Evolutionary conservation across 495 filamentous ascomycete species (phyloP).

Genomic region (Elasticomyces elasticus): DNA sequence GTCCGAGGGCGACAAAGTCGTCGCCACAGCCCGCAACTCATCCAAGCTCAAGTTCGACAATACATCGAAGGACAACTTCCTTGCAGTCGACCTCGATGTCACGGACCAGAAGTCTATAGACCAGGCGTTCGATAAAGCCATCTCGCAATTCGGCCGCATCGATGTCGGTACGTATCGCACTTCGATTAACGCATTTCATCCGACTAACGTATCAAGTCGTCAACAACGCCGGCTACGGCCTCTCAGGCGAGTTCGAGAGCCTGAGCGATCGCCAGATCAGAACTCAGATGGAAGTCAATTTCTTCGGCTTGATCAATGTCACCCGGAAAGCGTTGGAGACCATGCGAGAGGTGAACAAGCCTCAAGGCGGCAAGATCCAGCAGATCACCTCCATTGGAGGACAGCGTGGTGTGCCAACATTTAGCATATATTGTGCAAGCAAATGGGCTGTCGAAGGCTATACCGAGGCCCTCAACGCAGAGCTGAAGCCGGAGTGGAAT

Average conservation of each 20-base stretch:
- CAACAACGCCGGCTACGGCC: constrained; percentile 33
- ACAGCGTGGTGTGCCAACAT: constrained; percentile 31
- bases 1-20: constrained; percentile 28
- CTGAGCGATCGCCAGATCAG: constrained; percentile 28
- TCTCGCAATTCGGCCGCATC: constrained; percentile 29
- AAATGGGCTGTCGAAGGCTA: constrained; percentile 37
- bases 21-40: constrained; percentile 31
- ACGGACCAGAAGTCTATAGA: constrained; percentile 21
- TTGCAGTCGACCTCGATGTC: constrained; percentile 28
- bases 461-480: constrained; percentile 28
- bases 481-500: constrained; percentile 34
- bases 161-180: too few species aligned
- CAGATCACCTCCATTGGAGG: constrained; percentile 39
- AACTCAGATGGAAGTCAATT: constrained; percentile 33
- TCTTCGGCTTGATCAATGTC: constrained; percentile 32
- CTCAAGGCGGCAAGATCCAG: constrained; percentile 36
- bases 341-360: constrained; percentile 34
- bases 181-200: too few species aligned
- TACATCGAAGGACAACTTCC: constrained; percentile 20
- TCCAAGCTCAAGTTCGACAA: constrained; percentile 22
- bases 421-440: constrained; percentile 34
- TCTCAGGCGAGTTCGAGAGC: constrained; percentile 30
- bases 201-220: too few species aligned
- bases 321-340: constrained; percentile 36
- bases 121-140: constrained; percentile 27